phyloP scores from a whole-genome alignment of 2,329 filamentous ascomycete genomes.

The Ophiobolus disseminans region DNA sequence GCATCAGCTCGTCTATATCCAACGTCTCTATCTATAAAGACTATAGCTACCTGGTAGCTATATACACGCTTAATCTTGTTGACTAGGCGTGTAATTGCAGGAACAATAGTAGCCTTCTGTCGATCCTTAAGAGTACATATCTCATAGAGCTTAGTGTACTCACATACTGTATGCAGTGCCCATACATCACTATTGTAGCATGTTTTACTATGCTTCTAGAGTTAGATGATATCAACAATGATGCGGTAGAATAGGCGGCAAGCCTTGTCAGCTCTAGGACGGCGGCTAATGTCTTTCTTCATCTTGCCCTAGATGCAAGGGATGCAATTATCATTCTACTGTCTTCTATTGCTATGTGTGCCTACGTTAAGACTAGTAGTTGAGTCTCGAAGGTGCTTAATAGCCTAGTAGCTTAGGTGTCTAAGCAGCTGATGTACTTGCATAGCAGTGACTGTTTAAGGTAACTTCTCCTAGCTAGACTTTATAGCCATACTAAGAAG shows the following conservation, averaged over 20 bases:
- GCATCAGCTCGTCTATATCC: neutral
- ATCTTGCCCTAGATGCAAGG: too few species aligned
- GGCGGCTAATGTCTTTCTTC: conserved; percentile 1
- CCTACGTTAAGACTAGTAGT: neutral
- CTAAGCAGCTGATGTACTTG: neutral
- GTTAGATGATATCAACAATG: conserved; percentile 2
- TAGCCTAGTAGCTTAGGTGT: neutral
- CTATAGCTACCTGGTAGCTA: neutral
- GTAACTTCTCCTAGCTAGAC: conserved; percentile 1
- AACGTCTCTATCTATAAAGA: neutral
- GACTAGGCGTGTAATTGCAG: neutral
- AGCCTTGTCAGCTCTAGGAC: neutral
- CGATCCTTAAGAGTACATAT: neutral
- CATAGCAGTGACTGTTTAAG: conserved; percentile 1
- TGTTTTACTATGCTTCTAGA: neutral
- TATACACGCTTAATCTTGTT: neutral
- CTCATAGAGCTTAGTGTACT: too few species aligned
- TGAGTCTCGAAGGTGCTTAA: conserved; percentile 3
- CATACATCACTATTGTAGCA: conserved; percentile 10
- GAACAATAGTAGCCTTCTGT: neutral
- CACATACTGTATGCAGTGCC: conserved; percentile 1
- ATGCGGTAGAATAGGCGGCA: conserved; percentile 1
- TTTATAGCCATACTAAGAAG: conserved; percentile 4
- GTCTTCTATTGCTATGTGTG: neutral
- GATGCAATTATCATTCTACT: neutral